Evolutionary conservation across 257 asterid genomes (phyloP).

Genomic region (Mentha longifolia): DNA sequence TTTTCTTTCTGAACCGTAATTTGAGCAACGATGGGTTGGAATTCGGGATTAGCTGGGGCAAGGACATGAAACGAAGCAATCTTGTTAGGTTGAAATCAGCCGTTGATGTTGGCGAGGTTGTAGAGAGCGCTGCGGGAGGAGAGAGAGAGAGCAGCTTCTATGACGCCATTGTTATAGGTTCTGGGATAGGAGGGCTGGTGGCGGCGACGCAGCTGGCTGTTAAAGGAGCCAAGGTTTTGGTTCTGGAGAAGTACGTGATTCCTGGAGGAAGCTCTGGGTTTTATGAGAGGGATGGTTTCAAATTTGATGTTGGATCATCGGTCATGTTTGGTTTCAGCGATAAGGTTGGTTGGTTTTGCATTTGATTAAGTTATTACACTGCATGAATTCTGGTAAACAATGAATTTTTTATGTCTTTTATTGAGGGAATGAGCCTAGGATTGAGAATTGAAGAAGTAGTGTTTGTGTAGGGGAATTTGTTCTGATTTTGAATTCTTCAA

Average conservation of each 20-base stretch:
- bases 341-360: conserved; percentile 60
- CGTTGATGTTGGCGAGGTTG: conserved; percentile 45
- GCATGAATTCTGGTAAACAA: neutral
- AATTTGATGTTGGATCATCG: conserved; percentile 95
- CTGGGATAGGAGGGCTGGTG: conserved; percentile 96
- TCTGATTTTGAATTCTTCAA: neutral
- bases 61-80: conserved; percentile 35
- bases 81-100: conserved; percentile 51
- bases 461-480: neutral
- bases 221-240: conserved; percentile 90
- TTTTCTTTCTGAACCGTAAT: conserved; percentile 26
- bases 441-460: conserved; percentile 15
- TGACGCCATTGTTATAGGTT: conserved; percentile 92
- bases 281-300: conserved; percentile 86
- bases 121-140: conserved; percentile 35
- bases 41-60: conserved; percentile 34
- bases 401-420: neutral
- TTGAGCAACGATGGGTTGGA: conserved; percentile 33
- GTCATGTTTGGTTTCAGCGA: conserved; percentile 99
- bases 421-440: neutral
- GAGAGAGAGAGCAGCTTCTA: conserved; percentile 42
- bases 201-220: conserved; percentile 97
- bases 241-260: conserved; percentile 90
- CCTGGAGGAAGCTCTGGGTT: conserved; percentile 99
- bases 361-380: neutral